These are phyloP conservation scores for Catharanthus roseus DNA, from an alignment of 257 asterid genomes.

Conservation along the genomic window DNA sequence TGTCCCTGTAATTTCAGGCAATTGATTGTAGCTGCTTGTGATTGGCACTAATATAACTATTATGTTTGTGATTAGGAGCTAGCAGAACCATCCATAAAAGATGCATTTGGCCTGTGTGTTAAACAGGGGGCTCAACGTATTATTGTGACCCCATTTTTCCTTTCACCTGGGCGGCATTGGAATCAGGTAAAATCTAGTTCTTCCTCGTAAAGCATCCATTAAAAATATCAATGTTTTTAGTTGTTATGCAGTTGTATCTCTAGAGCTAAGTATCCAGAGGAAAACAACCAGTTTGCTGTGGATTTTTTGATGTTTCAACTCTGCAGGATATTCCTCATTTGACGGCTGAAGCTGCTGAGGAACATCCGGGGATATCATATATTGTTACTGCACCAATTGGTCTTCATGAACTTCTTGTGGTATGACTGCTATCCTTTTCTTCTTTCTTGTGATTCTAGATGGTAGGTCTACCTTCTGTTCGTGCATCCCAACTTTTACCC, in stretches of 20 bases:
- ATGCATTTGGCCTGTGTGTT: conserved; percentile 76
- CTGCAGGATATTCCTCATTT: conserved; percentile 82
- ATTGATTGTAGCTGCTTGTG: not conserved
- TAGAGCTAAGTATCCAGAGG: not conserved
- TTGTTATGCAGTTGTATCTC: not conserved
- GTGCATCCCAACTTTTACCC: not conserved
- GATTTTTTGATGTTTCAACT: conserved; percentile 11
- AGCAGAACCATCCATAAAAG: conserved; percentile 88
- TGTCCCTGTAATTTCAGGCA: conserved; percentile 1
- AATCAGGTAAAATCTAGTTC: conserved; percentile 44
- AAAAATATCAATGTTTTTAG: not conserved
- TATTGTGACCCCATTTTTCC: conserved; percentile 91
- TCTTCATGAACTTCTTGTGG: conserved; percentile 75
- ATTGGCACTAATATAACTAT: not conserved
- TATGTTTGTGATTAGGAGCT: conserved; percentile 49
- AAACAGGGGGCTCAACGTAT: conserved; percentile 78
- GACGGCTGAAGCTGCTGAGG: conserved; percentile 93
- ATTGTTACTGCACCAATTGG: conserved; percentile 83
- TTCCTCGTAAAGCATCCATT: not conserved
- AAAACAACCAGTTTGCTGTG: not conserved
- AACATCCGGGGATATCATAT: conserved; percentile 80
- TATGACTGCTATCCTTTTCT: conserved; percentile 24
- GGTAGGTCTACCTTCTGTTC: not conserved
- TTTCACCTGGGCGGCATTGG: conserved; percentile 97
- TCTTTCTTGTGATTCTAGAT: not conserved